These are phyloP conservation scores for Lolium rigidum DNA, from an alignment of 176 grass and related monocot species.

Conservation along the genomic window DNA sequence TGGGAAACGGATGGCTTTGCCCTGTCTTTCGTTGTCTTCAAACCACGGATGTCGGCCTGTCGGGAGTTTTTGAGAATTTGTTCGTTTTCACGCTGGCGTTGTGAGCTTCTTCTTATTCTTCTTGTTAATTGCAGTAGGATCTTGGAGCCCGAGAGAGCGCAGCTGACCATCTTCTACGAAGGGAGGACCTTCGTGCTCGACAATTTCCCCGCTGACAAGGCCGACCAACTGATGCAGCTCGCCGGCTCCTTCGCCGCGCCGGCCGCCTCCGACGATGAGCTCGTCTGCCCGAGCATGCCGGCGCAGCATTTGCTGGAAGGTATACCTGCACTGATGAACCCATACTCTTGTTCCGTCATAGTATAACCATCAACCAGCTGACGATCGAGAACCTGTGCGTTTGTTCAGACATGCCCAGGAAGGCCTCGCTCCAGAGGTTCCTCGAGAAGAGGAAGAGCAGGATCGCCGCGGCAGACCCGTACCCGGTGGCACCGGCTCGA, in stretches of 20 bases:
- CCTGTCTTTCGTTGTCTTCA: too few relatives aligned
- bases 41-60: background rate
- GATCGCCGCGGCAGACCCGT: slow-evolving; percentile 35
- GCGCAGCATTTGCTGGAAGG: slow-evolving; percentile 46
- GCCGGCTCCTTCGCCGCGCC: slow-evolving; percentile 45
- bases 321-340: background rate
- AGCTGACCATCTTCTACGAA: slow-evolving; percentile 85
- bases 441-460: slow-evolving; percentile 82
- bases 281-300: background rate
- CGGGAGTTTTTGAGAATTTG: background rate
- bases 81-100: background rate
- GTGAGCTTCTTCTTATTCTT: background rate
- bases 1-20: too few relatives aligned
- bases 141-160: slow-evolving; percentile 42
- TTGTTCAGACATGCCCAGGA: slow-evolving; percentile 82
- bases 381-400: background rate
- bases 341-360: too few relatives aligned
- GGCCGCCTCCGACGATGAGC: background rate
- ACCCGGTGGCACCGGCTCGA: slow-evolving; percentile 4
- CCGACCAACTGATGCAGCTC: slow-evolving; percentile 62
- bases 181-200: slow-evolving; percentile 76
- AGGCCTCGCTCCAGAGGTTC: slow-evolving; percentile 84
- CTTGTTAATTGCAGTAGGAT: background rate
- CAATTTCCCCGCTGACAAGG: slow-evolving; percentile 77
- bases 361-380: background rate